Base-by-base conservation (phyloP, 768 basidiomycete species). In the Dentipellis fragilis region DNA sequence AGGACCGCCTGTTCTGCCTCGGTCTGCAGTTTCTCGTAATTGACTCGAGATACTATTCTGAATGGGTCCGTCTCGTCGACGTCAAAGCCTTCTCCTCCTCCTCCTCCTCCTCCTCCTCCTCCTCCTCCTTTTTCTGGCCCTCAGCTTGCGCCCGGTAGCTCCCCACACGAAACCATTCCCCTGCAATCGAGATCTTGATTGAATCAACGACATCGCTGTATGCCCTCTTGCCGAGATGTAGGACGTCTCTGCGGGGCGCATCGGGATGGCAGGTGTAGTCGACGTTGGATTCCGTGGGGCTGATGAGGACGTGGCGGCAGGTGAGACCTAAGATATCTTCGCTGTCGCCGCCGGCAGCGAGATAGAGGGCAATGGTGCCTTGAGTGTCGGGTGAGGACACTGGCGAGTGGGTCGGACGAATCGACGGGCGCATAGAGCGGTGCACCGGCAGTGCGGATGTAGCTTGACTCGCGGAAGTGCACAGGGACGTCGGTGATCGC, bases 401-500 rank as follows among this genome's bases (percentile, higher is more conserved):
- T 29, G 39, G n/a, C 42, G 22, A 12, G 11, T 16, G 52, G 14
- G 17, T 54, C 40, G 0, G 11, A 5, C 39, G 37, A 48, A 40
- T 12, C 56, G 23, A n/a, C 23, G 21, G 21, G 17, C 11, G 12
- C 4, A 19, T 22, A 17, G 39, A 54, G 52, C 19, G 21, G 22
- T 4, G 52, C 39, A 35, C 52, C 23, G 5, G 39, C 52, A 10
- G 6, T 21, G 19, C n/a, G 52, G 21, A 14, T 40, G 52, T 46
- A 54, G 22, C 40, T 6, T 8, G 52, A 54, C 52, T 54, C 70
- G 23, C 71, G 68, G 57, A 54, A 74, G 14, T 69, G 73, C 35
- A 75, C 59, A 46, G 75, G 69, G 63, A 75, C 58, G 53, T 74
- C 66, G 39, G 50, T 45, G 62, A 72, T 65, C 17, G 61, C 22